Percentiles rank a stretch among this genome's conserved stretches.
Conservation (phyloP, 352 stramenopile genomes). For the Globisporangium canariense region DNA sequence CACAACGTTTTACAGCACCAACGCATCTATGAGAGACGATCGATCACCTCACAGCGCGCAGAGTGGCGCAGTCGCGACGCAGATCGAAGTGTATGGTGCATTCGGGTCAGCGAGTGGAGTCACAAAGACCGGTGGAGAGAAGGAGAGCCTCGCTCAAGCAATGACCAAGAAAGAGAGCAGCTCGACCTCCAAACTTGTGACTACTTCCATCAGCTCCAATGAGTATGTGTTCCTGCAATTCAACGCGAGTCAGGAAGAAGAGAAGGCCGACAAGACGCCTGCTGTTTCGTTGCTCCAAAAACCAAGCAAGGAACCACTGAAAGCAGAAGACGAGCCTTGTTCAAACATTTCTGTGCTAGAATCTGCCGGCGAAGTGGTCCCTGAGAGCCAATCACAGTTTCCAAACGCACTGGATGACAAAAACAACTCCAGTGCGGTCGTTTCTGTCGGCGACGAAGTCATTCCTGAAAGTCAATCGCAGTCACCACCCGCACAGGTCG, state of each 20-base stretch:
- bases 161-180: neutral
- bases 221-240: slow-evolving; percentile 5
- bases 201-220: neutral
- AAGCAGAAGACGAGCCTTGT: neutral
- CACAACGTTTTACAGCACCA: neutral
- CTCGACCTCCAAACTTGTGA: neutral
- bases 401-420: neutral
- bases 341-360: neutral
- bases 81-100: slow-evolving; percentile 18
- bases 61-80: slow-evolving; percentile 1
- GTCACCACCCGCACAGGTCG: neutral
- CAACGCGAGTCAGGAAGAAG: neutral
- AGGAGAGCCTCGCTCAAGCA: neutral
- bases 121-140: slow-evolving; percentile 4
- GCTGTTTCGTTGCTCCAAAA: neutral
- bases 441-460: neutral
- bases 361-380: neutral
- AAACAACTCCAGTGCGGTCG: neutral
- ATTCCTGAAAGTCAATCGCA: slow-evolving; percentile 6
- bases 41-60: neutral
- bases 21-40: neutral
- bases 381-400: slow-evolving; percentile 1
- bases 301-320: neutral
- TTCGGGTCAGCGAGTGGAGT: slow-evolving; percentile 11
- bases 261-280: neutral